phyloP scores from a whole-genome alignment of 352 stramenopile genomes.

The Peronospora destructor region DNA sequence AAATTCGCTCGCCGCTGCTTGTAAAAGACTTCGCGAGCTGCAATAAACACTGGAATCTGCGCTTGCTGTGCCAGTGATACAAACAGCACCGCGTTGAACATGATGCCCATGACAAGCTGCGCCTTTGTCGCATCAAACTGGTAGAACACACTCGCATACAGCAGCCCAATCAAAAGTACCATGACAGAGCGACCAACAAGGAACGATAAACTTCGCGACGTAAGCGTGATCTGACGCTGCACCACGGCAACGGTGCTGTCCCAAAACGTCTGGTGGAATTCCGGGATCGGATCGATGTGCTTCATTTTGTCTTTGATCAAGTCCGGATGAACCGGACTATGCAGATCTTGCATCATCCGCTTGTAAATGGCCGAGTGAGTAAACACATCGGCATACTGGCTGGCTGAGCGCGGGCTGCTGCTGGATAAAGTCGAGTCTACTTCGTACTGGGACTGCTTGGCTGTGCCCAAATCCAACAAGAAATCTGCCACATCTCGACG shows the following conservation, averaged over 20 bases:
- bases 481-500: too few relatives aligned
- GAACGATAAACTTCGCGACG: background rate
- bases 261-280: constrained; percentile 20
- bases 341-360: background rate
- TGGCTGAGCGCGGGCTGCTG: constrained; percentile 4
- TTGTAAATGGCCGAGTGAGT: constrained; percentile 1
- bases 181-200: constrained; percentile 11
- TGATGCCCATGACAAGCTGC: constrained; percentile 14
- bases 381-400: constrained; percentile 11
- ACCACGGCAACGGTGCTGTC: constrained; percentile 1
- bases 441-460: too few relatives aligned
- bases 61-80: constrained; percentile 10
- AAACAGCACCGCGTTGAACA: constrained; percentile 13
- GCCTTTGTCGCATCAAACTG: constrained; percentile 12
- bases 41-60: constrained; percentile 13
- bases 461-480: too few relatives aligned
- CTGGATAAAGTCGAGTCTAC: too few relatives aligned
- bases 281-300: background rate
- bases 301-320: background rate
- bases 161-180: constrained; percentile 11
- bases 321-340: background rate
- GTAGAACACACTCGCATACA: constrained; percentile 22
- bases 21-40: background rate
- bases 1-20: constrained; percentile 4
- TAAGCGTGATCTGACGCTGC: background rate